Evolutionary conservation across 2,329 filamentous ascomycete genomes (phyloP).

Genomic region (Plectosphaerella sp.): DNA sequence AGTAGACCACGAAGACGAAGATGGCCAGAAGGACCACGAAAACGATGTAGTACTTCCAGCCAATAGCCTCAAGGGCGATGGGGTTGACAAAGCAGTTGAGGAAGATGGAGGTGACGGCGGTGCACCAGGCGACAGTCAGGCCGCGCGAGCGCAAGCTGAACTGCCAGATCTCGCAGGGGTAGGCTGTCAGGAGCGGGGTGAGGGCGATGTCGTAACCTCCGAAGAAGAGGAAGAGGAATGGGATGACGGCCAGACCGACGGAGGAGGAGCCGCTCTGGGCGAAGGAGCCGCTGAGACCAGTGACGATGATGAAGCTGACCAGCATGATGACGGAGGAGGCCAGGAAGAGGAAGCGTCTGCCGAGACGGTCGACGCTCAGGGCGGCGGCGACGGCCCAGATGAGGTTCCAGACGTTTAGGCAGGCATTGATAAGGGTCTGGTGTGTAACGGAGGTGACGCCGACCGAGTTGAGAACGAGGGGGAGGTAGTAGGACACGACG

Average conservation of each 20-base stretch:
- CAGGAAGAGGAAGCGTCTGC: constrained; percentile 13
- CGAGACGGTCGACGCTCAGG: constrained; percentile 22
- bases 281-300: constrained; percentile 9
- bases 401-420: constrained; percentile 13
- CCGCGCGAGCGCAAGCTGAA: constrained; percentile 29
- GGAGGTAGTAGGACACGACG: constrained; percentile 27
- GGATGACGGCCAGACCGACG: constrained; percentile 18
- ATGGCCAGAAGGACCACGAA: constrained; percentile 17
- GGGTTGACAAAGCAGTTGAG: constrained; percentile 38
- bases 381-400: constrained; percentile 16
- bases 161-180: constrained; percentile 39
- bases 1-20: constrained; percentile 8
- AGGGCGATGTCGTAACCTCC: constrained; percentile 29
- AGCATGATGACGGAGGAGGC: constrained; percentile 27
- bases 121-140: constrained; percentile 20
- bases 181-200: constrained; percentile 34
- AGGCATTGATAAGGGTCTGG: constrained; percentile 27
- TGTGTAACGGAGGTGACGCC: constrained; percentile 17
- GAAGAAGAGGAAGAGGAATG: constrained; percentile 28
- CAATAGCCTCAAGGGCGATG: constrained; percentile 21
- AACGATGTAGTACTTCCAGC: constrained; percentile 33
- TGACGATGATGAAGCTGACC: constrained; percentile 11
- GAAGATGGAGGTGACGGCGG: constrained; percentile 15
- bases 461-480: constrained; percentile 29
- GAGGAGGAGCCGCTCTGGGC: constrained; percentile 6